Conservation (phyloP, 2,329 filamentous ascomycete species). For the Zymoseptoria passerinii region DNA sequence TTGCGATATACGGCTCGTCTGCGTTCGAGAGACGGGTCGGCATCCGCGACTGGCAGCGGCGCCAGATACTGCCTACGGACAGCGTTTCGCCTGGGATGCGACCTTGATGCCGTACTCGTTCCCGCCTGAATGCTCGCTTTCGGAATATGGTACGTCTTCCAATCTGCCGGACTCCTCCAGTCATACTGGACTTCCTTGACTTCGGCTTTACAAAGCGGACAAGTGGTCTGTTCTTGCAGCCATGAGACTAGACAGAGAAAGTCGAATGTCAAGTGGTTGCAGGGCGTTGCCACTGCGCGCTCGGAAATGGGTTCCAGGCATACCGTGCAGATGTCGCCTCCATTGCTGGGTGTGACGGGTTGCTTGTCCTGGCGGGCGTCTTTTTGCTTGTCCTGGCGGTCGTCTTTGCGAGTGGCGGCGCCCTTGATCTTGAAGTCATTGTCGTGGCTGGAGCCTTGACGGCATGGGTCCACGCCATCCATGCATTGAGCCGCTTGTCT, state of each 20-base stretch:
- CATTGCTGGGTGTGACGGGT: neutral
- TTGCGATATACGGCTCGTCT: slow-evolving; percentile 67
- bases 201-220: slow-evolving; percentile 63
- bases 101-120: neutral
- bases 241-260: slow-evolving; percentile 77
- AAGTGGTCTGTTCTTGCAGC: slow-evolving; percentile 63
- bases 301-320: slow-evolving; percentile 72
- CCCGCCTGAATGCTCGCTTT: neutral
- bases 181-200: slow-evolving; percentile 58
- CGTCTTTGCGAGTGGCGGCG: slow-evolving; percentile 11
- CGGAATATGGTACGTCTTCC: slow-evolving; percentile 46
- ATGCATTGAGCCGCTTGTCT: slow-evolving; percentile 7
- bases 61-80: neutral
- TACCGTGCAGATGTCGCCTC: slow-evolving; percentile 63
- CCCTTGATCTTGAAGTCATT: slow-evolving; percentile 23
- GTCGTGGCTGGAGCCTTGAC: slow-evolving; percentile 1
- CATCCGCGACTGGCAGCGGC: neutral
- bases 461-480: slow-evolving; percentile 7
- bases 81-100: neutral
- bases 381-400: slow-evolving; percentile 3
- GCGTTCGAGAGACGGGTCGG: slow-evolving; percentile 41
- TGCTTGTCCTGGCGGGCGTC: slow-evolving; percentile 4
- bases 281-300: slow-evolving; percentile 63
- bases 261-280: slow-evolving; percentile 74
- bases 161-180: slow-evolving; percentile 45